Percentiles rank a stretch among this genome's conserved stretches.
phyloP scores from a whole-genome alignment of 2,329 filamentous ascomycete genomes.

The Penicillium decumbens region DNA sequence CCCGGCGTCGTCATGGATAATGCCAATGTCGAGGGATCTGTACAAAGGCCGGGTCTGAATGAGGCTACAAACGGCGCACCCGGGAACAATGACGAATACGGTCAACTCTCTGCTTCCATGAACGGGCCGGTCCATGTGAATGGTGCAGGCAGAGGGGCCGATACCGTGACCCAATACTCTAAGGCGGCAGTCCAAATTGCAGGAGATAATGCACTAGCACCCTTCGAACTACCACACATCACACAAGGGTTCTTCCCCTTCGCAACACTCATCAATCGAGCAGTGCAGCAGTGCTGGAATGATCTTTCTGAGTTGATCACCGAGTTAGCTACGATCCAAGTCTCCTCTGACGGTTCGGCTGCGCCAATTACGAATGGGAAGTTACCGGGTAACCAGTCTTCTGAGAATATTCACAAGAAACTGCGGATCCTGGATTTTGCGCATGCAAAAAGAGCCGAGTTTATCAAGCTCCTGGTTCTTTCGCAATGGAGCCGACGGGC shows the following conservation, averaged over 20 bases:
- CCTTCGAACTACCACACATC: constrained; percentile 62
- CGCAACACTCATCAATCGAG: constrained; percentile 66
- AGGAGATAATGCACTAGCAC: constrained; percentile 17
- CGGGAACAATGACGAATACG: constrained; percentile 14
- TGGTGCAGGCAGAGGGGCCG: constrained; percentile 20
- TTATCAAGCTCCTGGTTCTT: constrained; percentile 88
- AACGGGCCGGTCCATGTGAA: constrained; percentile 28
- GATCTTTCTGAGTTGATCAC: constrained; percentile 66
- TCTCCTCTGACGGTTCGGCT: constrained; percentile 41
- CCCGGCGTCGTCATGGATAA: constrained; percentile 43
- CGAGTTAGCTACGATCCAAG: constrained; percentile 64
- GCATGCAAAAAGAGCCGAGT: constrained; percentile 74
- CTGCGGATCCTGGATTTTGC: constrained; percentile 68
- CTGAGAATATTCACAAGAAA: constrained; percentile 72
- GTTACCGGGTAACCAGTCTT: constrained; percentile 33
- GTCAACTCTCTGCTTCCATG: constrained; percentile 12
- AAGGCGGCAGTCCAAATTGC: constrained; percentile 4
- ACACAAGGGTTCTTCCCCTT: constrained; percentile 72
- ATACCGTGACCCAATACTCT: constrained; percentile 10
- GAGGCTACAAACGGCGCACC: constrained; percentile 26
- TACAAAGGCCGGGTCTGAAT: constrained; percentile 20
- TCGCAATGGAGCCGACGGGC: constrained; percentile 83
- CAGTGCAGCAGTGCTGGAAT: constrained; percentile 79
- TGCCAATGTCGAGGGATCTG: constrained; percentile 28
- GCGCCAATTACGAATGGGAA: constrained; percentile 27